A percentile compares a stretch with the other conserved stretches of the same genome.
phyloP scores from a whole-genome alignment of 257 asterid species.

The Thymus quinquecostatus region DNA sequence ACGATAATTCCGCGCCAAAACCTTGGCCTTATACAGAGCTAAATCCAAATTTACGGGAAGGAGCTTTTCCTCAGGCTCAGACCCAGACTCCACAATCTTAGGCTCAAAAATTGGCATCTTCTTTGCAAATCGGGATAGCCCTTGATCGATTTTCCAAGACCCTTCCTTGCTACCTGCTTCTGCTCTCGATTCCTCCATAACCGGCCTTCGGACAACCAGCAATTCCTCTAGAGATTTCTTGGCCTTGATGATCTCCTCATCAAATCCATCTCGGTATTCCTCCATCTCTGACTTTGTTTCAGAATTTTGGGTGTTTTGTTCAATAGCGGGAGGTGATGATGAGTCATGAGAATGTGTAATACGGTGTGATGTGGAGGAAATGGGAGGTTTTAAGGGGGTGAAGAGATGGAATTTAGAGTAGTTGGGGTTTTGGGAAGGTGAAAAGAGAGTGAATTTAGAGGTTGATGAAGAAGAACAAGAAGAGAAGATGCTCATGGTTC shows the following conservation, averaged over 20 bases:
- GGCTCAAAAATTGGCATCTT: conserved; percentile 96
- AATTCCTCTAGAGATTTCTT: conserved; percentile 79
- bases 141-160: conserved; percentile 58
- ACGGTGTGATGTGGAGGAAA: conserved; percentile 39
- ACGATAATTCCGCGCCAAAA: conserved; percentile 60
- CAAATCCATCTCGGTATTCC: conserved; percentile 39
- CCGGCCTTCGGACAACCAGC: conserved; percentile 84
- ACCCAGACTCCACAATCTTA: conserved; percentile 47
- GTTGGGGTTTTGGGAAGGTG: conserved; percentile 53
- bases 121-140: conserved; percentile 66
- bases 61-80: conserved; percentile 62
- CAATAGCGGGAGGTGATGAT: conserved; percentile 60
- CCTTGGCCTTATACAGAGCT: conserved; percentile 78
- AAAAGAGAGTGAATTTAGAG: conserved; percentile 59
- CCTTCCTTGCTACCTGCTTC: not conserved
- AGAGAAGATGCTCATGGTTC: conserved; percentile 52
- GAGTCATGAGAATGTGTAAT: conserved; percentile 52
- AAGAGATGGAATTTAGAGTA: conserved; percentile 49
- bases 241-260: conserved; percentile 66
- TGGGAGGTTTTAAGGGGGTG: conserved; percentile 44
- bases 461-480: conserved; percentile 60
- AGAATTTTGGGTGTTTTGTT: conserved; percentile 54
- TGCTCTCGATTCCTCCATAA: conserved; percentile 47
- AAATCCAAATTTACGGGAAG: conserved; percentile 85
- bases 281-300: conserved; percentile 34